Conservation (phyloP, 1,284 basidiomycete species). For the Leccinum huronense region DNA sequence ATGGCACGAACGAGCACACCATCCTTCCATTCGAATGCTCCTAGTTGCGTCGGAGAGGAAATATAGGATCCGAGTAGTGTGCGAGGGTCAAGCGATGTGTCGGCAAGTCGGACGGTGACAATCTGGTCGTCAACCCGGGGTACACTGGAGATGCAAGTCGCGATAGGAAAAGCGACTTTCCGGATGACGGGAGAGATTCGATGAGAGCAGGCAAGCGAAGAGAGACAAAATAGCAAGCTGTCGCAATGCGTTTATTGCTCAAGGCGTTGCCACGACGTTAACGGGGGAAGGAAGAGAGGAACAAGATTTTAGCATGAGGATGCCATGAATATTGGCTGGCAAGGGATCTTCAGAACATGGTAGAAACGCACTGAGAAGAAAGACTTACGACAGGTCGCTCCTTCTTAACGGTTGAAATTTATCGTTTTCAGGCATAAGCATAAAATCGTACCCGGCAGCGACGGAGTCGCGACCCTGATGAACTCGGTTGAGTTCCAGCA, state of each 20-base stretch:
- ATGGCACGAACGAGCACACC: constrained; percentile 92
- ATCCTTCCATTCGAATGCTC: constrained; percentile 94
- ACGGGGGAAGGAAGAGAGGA: constrained; percentile 38
- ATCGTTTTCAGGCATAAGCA: constrained; percentile 34
- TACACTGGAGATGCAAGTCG: constrained; percentile 71
- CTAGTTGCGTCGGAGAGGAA: constrained; percentile 82
- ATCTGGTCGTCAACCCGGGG: constrained; percentile 58
- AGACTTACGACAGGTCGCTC: constrained; percentile 53
- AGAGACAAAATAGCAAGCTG: constrained; percentile 53
- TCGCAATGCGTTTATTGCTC: constrained; percentile 59
- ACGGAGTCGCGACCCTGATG: constrained; percentile 52
- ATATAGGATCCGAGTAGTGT: constrained; percentile 92
- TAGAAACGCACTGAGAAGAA: neutral
- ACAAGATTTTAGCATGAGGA: constrained; percentile 51
- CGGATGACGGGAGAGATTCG: constrained; percentile 85
- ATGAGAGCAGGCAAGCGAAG: constrained; percentile 70
- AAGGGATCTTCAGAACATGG: constrained; percentile 8
- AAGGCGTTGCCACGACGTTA: constrained; percentile 67
- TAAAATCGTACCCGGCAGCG: constrained; percentile 45
- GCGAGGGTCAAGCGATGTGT: constrained; percentile 93
- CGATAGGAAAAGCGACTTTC: constrained; percentile 82
- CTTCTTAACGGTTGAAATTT: constrained; percentile 38
- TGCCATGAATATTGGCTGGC: constrained; percentile 59
- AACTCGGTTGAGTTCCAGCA: constrained; percentile 64
- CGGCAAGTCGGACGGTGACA: constrained; percentile 87